Evolutionary conservation across 1,139 yeast genomes (phyloP), one percentile per base, ranked within the genome.

Genomic region (Meyerozyma athensensis): DNA sequence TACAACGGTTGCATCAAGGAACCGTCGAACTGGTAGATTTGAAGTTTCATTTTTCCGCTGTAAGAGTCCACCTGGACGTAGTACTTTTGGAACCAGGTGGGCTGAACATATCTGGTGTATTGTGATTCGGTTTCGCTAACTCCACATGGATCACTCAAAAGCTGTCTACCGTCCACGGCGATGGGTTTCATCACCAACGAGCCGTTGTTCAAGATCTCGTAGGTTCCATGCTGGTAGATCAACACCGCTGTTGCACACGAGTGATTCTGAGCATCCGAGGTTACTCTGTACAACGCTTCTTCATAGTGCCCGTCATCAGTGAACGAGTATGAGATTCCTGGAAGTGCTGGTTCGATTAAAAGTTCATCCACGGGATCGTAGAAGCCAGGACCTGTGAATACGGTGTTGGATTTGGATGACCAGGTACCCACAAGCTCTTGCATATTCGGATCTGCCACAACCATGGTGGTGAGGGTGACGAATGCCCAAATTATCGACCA

Each of bases 371-470:
- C 85, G 2, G 98, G 98, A 58, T 92, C 97, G 57, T 79, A 92
- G 55, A 92, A 92, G 4, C 92, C 96, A 0, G 98, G 96, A 0
- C 98, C 98, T 0, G 98, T 92, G 65, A 92, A 83, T 7, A 94
- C 98, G 6, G 95, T 80, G 58, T 86, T 86, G 16, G 97, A 82
- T 59, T 92, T 92, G 13, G 97, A 83, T 1, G 90, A 62, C 98
- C 98, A 92, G 0, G 98, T 92, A n/a, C 98, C 98, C 34, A 65
- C 80, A 37, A 81, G 59, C 39, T 70, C 75, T 12, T 44, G 48
- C 64, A 56, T 64, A 37, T 31, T 44, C 36, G 50, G 51, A 33
- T 48, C 50, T 7, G 49, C 49, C 9, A 36, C 30, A 13, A 40
- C 42, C 5, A 26, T 2, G 4, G 21, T 17, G 9, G 18, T 4